Conservation (phyloP, 202 grass and related monocot species). For the Elaeis oleifera region DNA sequence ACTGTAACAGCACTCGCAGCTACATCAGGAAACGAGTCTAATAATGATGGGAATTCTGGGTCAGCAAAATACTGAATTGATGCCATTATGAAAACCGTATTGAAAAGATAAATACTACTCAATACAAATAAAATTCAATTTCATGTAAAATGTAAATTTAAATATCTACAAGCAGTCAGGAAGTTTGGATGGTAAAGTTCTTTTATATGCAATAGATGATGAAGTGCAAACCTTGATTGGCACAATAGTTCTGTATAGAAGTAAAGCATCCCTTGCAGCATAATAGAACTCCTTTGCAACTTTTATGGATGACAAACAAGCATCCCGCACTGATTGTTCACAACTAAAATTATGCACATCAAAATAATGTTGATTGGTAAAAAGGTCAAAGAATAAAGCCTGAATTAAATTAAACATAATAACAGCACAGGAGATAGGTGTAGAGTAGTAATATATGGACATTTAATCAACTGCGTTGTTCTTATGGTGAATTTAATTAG, state of each 20-base stretch:
- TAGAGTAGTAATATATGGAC: neutral
- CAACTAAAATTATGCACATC: slow-evolving; percentile 5
- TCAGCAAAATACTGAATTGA: too few relatives aligned
- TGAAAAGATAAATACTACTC: too few relatives aligned
- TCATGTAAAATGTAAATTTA: too few relatives aligned
- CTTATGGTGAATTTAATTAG: too few relatives aligned
- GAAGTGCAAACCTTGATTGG: slow-evolving; percentile 59
- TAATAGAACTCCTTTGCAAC: slow-evolving; percentile 84
- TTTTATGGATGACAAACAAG: slow-evolving; percentile 79
- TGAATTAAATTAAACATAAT: slow-evolving; percentile 9
- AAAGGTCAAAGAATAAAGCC: slow-evolving; percentile 3
- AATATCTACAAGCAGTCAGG: too few relatives aligned
- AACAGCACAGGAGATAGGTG: slow-evolving; percentile 4
- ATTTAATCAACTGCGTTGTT: too few relatives aligned
- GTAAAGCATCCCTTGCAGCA: slow-evolving; percentile 88
- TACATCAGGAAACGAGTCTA: too few relatives aligned
- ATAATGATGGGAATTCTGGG: too few relatives aligned
- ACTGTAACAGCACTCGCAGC: too few relatives aligned
- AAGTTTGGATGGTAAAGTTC: too few relatives aligned
- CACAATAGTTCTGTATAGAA: slow-evolving; percentile 81
- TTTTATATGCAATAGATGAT: slow-evolving; percentile 17
- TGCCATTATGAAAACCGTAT: too few relatives aligned
- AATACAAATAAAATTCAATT: too few relatives aligned
- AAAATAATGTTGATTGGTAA: slow-evolving; percentile 1
- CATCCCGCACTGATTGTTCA: slow-evolving; percentile 87